phyloP scores from a whole-genome alignment of 176 grass and related monocot species.

The Phyllostachys edulis region DNA sequence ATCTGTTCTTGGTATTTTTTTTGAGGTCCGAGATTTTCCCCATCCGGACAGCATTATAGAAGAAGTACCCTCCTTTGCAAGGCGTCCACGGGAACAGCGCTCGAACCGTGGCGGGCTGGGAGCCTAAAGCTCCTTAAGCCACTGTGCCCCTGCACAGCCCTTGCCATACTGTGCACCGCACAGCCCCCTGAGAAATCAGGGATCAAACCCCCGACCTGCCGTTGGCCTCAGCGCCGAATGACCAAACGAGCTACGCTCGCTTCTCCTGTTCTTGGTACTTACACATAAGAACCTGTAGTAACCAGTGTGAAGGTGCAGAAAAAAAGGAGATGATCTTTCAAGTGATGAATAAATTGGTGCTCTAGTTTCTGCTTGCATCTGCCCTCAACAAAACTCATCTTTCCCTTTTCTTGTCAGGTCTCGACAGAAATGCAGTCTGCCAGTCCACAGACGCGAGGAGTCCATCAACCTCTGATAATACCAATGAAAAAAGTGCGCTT shows the following conservation, averaged over 20 bases:
- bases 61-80: too few species aligned
- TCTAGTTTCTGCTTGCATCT: conserved; percentile 23
- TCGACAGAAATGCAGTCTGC: conserved; percentile 3
- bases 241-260: too few species aligned
- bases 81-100: too few species aligned
- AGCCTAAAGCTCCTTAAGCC: too few species aligned
- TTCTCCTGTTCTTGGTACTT: not conserved
- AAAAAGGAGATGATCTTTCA: not conserved
- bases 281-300: not conserved
- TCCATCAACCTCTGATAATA: conserved; percentile 32
- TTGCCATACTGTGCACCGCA: too few species aligned
- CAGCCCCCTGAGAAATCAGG: too few species aligned
- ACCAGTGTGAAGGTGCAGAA: not conserved
- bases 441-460: conserved; percentile 17
- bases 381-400: not conserved
- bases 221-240: too few species aligned
- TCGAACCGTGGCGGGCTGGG: too few species aligned
- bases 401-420: conserved; percentile 28
- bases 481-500: conserved; percentile 14
- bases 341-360: not conserved
- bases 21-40: too few species aligned
- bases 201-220: too few species aligned
- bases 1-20: not conserved
- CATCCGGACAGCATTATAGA: too few species aligned
- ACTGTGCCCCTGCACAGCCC: too few species aligned